Percentiles rank a stretch among this genome's conserved stretches.
Evolutionary conservation across 2,329 filamentous ascomycete species (phyloP).

Genomic region (Monosporascus sp.): DNA sequence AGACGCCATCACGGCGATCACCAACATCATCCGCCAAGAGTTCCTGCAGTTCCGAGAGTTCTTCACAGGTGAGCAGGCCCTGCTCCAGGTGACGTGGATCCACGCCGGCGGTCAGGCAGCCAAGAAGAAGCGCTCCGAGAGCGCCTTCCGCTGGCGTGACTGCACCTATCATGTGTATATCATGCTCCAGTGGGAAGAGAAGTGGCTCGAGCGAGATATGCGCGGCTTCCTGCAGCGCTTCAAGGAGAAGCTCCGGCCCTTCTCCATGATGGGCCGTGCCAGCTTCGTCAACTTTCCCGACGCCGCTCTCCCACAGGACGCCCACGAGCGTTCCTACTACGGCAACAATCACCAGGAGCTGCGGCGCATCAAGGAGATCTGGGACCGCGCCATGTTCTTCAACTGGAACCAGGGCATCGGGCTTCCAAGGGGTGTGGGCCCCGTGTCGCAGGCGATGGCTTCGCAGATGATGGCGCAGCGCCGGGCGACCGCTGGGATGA

Average conservation of each 20-base stretch:
- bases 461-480: too few relatives aligned
- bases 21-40: constrained; percentile 5
- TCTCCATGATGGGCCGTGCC: constrained; percentile 16
- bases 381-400: constrained; percentile 24
- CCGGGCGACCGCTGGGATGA: too few relatives aligned
- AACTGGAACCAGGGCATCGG: constrained; percentile 21
- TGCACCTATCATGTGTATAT: constrained; percentile 24
- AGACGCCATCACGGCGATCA: constrained; percentile 1
- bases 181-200: constrained; percentile 25
- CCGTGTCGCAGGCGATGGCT: too few relatives aligned
- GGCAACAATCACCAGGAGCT: constrained; percentile 21
- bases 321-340: constrained; percentile 26
- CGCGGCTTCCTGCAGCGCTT: constrained; percentile 13
- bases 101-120: constrained; percentile 14
- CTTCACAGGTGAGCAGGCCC: constrained; percentile 12
- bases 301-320: neutral
- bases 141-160: constrained; percentile 27
- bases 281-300: constrained; percentile 28
- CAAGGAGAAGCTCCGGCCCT: constrained; percentile 14
- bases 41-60: constrained; percentile 12
- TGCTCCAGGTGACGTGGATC: constrained; percentile 15
- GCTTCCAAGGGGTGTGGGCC: too few relatives aligned
- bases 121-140: neutral
- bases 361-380: constrained; percentile 20
- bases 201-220: constrained; percentile 28